Conservation (phyloP, 164 flowering plant species). For the Piper betle region DNA sequence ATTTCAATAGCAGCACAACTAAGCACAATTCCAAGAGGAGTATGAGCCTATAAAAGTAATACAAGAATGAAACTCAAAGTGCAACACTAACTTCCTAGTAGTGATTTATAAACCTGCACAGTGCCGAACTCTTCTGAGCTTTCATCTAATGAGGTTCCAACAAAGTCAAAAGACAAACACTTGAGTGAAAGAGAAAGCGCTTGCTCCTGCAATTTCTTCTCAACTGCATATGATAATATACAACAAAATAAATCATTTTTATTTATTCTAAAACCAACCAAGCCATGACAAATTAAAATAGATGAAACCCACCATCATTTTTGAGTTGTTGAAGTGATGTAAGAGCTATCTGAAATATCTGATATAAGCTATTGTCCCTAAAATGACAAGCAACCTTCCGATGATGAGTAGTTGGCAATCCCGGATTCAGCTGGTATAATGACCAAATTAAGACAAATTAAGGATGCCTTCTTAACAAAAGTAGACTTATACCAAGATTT, state of each 20-base stretch:
- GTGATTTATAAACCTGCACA: conserved; percentile 51
- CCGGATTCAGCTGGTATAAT: conserved; percentile 59
- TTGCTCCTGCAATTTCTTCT: conserved; percentile 59
- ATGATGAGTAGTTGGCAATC: conserved; percentile 81
- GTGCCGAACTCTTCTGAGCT: conserved; percentile 99
- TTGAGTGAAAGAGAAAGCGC: conserved; percentile 78
- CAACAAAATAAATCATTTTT: conserved; percentile 2
- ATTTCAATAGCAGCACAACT: no score
- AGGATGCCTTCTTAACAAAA: background rate
- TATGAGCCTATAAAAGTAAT: background rate
- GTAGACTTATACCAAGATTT: no score
- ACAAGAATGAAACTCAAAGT: background rate
- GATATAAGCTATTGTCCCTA: conserved; percentile 78
- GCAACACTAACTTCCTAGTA: background rate
- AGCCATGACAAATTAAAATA: background rate
- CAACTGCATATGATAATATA: conserved; percentile 31
- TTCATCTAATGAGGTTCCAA: conserved; percentile 94
- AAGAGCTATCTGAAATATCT: conserved; percentile 80
- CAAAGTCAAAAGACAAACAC: conserved; percentile 93
- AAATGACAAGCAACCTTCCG: conserved; percentile 83
- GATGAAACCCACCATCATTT: conserved; percentile 51
- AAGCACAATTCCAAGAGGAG: no score
- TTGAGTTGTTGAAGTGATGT: conserved; percentile 66
- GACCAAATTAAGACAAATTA: background rate
- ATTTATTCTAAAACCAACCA: conserved; percentile 1